phyloP scores from a whole-genome alignment of 345 rosid genomes.

The Ceriops zippeliana region DNA sequence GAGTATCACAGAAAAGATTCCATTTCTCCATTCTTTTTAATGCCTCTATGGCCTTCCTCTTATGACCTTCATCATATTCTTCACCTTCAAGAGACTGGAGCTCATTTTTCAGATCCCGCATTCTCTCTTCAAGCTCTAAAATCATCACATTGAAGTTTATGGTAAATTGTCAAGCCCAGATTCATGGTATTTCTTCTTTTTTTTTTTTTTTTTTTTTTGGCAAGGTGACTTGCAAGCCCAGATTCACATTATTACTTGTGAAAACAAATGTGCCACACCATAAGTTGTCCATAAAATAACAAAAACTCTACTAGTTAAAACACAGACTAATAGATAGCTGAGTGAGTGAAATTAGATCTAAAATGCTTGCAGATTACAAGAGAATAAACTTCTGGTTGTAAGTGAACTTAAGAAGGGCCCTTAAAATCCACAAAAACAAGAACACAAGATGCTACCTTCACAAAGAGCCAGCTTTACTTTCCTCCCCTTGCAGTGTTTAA shows the following conservation, averaged over 20 bases:
- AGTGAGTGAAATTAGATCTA: too few relatives aligned
- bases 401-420: too few relatives aligned
- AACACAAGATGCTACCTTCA: constrained; percentile 53
- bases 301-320: too few relatives aligned
- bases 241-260: too few relatives aligned
- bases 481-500: constrained; percentile 98
- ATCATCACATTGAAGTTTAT: constrained; percentile 11
- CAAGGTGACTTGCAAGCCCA: too few relatives aligned
- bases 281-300: too few relatives aligned
- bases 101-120: constrained; percentile 88
- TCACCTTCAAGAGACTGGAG: constrained; percentile 91
- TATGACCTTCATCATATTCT: constrained; percentile 76
- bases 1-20: constrained; percentile 84
- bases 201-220: too few relatives aligned
- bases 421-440: not conserved
- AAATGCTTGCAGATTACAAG: too few relatives aligned
- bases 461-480: constrained; percentile 90
- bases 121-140: constrained; percentile 95
- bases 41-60: constrained; percentile 78
- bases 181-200: not conserved
- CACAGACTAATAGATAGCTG: too few relatives aligned
- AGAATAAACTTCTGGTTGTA: too few relatives aligned
- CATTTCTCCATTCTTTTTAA: constrained; percentile 86
- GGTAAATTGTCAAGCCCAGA: constrained; percentile 1
- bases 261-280: too few relatives aligned